These are phyloP conservation scores for Hymenoscyphus fructigenus DNA, from an alignment of 2,329 filamentous ascomycete species.

Conservation along the genomic window DNA sequence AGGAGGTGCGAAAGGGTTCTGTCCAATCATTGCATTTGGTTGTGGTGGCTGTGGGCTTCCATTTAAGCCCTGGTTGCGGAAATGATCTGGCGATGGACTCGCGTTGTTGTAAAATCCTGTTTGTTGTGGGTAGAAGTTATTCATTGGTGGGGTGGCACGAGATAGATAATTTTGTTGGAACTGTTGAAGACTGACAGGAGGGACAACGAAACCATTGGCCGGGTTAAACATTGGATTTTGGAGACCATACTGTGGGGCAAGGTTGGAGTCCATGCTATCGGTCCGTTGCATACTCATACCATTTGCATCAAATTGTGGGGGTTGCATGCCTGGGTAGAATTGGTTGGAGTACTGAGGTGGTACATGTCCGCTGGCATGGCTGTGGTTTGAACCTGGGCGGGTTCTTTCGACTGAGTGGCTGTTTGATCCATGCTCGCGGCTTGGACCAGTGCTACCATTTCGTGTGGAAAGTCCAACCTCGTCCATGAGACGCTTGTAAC, in stretches of 20 bases:
- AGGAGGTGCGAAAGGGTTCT: constrained; percentile 48
- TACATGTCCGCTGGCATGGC: constrained; percentile 48
- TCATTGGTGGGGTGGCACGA: constrained; percentile 52
- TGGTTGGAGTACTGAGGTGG: constrained; percentile 46
- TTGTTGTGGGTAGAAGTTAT: constrained; percentile 56
- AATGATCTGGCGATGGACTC: constrained; percentile 54
- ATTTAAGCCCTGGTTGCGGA: constrained; percentile 53
- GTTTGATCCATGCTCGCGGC: constrained; percentile 31
- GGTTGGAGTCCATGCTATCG: constrained; percentile 51
- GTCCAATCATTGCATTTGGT: constrained; percentile 41
- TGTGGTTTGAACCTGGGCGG: constrained; percentile 53
- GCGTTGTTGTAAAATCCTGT: constrained; percentile 50
- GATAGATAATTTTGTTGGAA: constrained; percentile 60
- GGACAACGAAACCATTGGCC: constrained; percentile 48
- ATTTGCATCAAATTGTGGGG: constrained; percentile 48
- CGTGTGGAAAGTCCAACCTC: constrained; percentile 86
- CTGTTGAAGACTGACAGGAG: constrained; percentile 52
- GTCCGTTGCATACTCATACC: constrained; percentile 52
- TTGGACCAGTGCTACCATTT: constrained; percentile 42
- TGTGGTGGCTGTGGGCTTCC: constrained; percentile 46
- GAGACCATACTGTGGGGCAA: constrained; percentile 49
- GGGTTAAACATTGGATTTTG: constrained; percentile 54
- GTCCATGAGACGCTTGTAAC: constrained; percentile 98
- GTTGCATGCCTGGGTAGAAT: constrained; percentile 53
- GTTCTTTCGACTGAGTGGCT: constrained; percentile 49